These are phyloP conservation scores for Aspergillus ibericus DNA, from an alignment of 2,329 filamentous ascomycete genomes.

Conservation along the genomic window DNA sequence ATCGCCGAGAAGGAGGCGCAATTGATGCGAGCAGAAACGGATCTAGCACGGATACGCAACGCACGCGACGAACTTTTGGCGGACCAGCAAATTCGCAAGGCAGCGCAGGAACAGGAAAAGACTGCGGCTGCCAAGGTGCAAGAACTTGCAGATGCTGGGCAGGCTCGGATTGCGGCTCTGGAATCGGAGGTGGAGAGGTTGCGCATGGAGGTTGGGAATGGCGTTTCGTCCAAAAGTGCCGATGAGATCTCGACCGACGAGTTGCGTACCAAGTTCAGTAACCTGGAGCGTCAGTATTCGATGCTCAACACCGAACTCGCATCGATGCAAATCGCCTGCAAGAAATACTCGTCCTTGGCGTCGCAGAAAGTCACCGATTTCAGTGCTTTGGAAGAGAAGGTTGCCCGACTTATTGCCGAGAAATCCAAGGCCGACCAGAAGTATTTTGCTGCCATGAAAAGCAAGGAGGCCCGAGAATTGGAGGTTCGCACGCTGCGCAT, in stretches of 20 bases:
- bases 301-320: constrained; percentile 85
- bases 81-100: constrained; percentile 76
- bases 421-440: constrained; percentile 98
- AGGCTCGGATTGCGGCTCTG: constrained; percentile 75
- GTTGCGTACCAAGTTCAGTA: constrained; percentile 69
- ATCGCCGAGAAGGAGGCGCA: constrained; percentile 79
- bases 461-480: constrained; percentile 78
- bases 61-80: constrained; percentile 81
- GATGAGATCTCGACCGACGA: constrained; percentile 68
- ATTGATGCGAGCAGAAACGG: constrained; percentile 75
- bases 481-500: constrained; percentile 77
- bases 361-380: constrained; percentile 84
- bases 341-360: constrained; percentile 79
- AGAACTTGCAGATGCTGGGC: constrained; percentile 75
- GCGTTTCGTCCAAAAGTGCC: constrained; percentile 44
- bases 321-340: constrained; percentile 87
- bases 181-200: constrained; percentile 81
- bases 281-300: constrained; percentile 75
- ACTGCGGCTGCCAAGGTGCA: constrained; percentile 70
- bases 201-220: constrained; percentile 54
- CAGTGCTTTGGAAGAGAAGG: constrained; percentile 71
- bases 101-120: constrained; percentile 73
- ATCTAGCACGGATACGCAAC: constrained; percentile 81
- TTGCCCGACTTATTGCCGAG: constrained; percentile 73
- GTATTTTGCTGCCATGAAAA: constrained; percentile 93